Evolutionary conservation across 441 rosid genomes (phyloP).

Genomic region (Erodium chrysanthum): DNA sequence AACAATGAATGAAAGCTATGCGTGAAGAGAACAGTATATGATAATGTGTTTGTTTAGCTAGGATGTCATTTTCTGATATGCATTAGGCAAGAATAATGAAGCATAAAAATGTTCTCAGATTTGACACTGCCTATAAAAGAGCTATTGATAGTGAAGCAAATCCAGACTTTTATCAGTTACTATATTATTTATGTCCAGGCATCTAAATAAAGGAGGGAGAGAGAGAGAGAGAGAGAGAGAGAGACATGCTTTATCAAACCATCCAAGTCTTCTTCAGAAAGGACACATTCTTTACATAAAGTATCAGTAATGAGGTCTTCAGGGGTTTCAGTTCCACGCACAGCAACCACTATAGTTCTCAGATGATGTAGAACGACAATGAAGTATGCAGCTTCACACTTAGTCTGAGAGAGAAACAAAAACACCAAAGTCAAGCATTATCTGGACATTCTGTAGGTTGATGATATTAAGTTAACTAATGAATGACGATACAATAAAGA

Average conservation of each 20-base stretch:
- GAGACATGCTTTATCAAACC: conserved; percentile 58
- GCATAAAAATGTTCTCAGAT: neutral
- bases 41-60: neutral
- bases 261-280: conserved; percentile 55
- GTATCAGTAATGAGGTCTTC: conserved; percentile 96
- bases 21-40: neutral
- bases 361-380: conserved; percentile 66
- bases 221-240: conserved; percentile 17
- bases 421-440: neutral
- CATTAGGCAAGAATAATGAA: neutral
- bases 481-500: neutral
- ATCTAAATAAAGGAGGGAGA: neutral
- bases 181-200: neutral
- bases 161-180: neutral
- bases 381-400: conserved; percentile 80
- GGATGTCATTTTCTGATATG: neutral
- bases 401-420: conserved; percentile 35
- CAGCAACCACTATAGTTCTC: conserved; percentile 58
- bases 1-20: neutral
- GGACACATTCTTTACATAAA: conserved; percentile 58
- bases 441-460: neutral
- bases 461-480: neutral
- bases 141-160: conserved; percentile 2
- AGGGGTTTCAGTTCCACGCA: conserved; percentile 88
- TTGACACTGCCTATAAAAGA: neutral